Base-by-base conservation (phyloP, 352 stramenopile genomes). In the Phytophthora quininea region DNA sequence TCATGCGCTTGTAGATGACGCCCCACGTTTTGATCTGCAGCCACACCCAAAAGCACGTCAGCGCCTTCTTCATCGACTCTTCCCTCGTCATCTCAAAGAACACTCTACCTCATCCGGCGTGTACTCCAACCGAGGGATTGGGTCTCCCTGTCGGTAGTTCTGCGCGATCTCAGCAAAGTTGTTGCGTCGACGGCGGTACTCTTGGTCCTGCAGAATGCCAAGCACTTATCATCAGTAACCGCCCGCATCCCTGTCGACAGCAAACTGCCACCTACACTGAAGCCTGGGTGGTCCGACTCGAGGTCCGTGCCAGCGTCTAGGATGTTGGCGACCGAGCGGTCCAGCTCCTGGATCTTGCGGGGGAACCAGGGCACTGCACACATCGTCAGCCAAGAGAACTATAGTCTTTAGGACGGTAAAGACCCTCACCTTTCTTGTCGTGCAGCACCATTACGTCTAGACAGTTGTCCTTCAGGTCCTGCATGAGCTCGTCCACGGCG, bases 121-220 rank as follows among this genome's bases (percentile, higher is more conserved):
- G 86, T 99, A 99, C 33, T 98, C 80, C 42, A 99, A 95, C 37
- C 77, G 82, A 14, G 96, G 92, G 69, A 99, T 99, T 15, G 78
- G 58, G 52, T 98, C 62, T 54, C 97, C 89, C 70, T 98, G 96
- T 10, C 74, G 72, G 86, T 98, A 97, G 15, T 91, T 84, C 55
- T 93, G 73, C 0, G 97, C 95, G 58, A 95, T 85, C 15, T 95
- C 67, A 3, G 96, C 93, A 55, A 99, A 92, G 31, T 87, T 74
- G 51, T 89, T 84, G 50, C 97, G 83, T 31, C 97, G 89, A 33
- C 74, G 33, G 19, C 97, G 89, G 84, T 99, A 99, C 7, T 86
- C 84, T 73, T 84, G 72, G 71, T 97, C 90, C 82, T 92, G 46
- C 35, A 61, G 19, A 54, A 3, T 7, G 29, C 29, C 24, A 54